A percentile compares a stretch with the other conserved stretches of the same genome.
Conservation (phyloP, 768 basidiomycete genomes). For the Trametes coccinea region DNA sequence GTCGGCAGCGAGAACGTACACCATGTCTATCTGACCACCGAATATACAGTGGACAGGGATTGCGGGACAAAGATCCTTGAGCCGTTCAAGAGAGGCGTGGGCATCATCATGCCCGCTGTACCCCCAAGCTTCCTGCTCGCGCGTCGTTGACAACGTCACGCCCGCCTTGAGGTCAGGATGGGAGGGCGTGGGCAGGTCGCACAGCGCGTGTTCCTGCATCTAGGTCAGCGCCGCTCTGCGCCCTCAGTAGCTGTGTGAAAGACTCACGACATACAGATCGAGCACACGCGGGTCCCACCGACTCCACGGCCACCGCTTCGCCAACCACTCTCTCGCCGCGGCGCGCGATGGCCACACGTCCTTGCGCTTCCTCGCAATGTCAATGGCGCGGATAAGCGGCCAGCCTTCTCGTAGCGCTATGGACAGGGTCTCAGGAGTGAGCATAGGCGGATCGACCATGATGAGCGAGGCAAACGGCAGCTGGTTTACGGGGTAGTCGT, state of each 20-base stretch:
- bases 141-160: conserved; percentile 27
- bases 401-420: not conserved
- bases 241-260: not conserved
- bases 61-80: not conserved
- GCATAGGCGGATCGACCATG: conserved; percentile 18
- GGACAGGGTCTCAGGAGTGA: conserved; percentile 2
- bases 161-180: conserved; percentile 27
- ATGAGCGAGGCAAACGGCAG: conserved; percentile 9
- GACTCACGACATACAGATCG: conserved; percentile 6
- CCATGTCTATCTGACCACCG: conserved; percentile 7
- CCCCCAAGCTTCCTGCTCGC: conserved; percentile 22
- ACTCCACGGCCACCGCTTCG: conserved; percentile 10
- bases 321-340: conserved; percentile 10
- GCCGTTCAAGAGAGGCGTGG: conserved; percentile 5
- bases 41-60: conserved; percentile 26
- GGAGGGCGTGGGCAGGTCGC: conserved; percentile 23
- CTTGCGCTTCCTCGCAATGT: not conserved
- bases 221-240: too few species aligned
- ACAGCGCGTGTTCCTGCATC: conserved; percentile 14
- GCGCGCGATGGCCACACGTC: conserved; percentile 19
- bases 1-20: not conserved
- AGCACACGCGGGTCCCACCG: conserved; percentile 10
- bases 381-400: not conserved
- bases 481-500: not conserved
- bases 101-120: conserved; percentile 19